Base-by-base conservation (phyloP, 1,139 yeast species). In the Blastobotrys proliferans region DNA sequence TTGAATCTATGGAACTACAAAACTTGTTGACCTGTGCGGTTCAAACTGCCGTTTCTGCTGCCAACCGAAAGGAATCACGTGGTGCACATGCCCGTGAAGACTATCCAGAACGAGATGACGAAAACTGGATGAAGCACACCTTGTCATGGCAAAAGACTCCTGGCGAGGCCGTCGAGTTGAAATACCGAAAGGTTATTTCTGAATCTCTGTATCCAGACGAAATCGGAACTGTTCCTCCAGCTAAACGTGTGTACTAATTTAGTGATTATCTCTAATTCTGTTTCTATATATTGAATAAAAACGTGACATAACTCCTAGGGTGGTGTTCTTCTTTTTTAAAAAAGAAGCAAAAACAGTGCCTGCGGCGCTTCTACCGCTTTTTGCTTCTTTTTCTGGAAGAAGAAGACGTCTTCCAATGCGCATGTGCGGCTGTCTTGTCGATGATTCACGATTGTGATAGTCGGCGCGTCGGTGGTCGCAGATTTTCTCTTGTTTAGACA, bases 41-140 rank as follows among this genome's bases (percentile, higher is more conserved):
- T 56, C 98, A 92, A 74, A 90, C 97, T 44, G 97, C 97, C 37
- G 73, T 72, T 55, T 81, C 95, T 49, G 98, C 98, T 42, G 90
- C 94, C 51, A 95, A 88, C 47, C 86, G 98, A 77, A 83, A 74
- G 62, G 98, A 92, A 74, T 88, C 97, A 38, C 87, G 98, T 77
- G 98, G 98, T 74, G 98, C 98, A 43, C 98, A 92, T 63, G 97
- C 98, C 52, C 84, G 97, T 75, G 98, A 92, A 69, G 98, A 92
- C 69, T 90, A 69, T 74, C 97, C 94, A 61, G 82, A 81, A 51
- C 87, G 98, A 80, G 95, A 92, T 63, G 98, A 92, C 66, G 88
- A 64, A 49, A 74, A 87, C 75, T 92, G 98, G 98, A 87, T 88
- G 94, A 92, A 92, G 75, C 98, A 92, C 72, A 79, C 97, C 41